Conservation (phyloP, 352 stramenopile species). For the Globisporangium viniferum region DNA sequence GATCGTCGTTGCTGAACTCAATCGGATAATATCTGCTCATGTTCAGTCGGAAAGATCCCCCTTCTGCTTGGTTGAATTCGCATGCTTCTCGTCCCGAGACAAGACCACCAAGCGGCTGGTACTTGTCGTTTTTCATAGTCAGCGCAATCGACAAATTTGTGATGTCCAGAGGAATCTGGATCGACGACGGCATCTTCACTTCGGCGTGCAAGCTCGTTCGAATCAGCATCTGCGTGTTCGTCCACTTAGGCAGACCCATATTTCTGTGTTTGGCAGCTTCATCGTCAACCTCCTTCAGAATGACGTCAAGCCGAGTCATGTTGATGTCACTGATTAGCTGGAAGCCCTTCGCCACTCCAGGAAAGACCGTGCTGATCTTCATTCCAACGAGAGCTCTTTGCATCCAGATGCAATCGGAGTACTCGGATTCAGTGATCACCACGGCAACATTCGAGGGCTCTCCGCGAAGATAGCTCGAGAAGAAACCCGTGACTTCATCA, state of each 20-base stretch:
- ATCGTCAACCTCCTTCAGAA: conserved; percentile 31
- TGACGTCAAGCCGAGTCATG: conserved; percentile 71
- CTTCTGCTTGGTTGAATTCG: conserved; percentile 57
- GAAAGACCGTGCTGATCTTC: conserved; percentile 60
- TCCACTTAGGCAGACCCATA: conserved; percentile 17
- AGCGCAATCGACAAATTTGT: conserved; percentile 62
- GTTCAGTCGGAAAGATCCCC: conserved; percentile 63
- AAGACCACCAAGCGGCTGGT: conserved; percentile 41
- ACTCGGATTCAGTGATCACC: conserved; percentile 45
- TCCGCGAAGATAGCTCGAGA: conserved; percentile 63
- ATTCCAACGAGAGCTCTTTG: conserved; percentile 54
- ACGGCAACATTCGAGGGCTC: conserved; percentile 54
- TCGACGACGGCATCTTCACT: conserved; percentile 70
- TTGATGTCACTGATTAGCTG: conserved; percentile 62
- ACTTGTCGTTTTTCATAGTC: conserved; percentile 40
- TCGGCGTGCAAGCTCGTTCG: conserved; percentile 61
- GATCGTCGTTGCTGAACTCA: conserved; percentile 31
- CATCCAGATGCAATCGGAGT: conserved; percentile 60
- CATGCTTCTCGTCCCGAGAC: conserved; percentile 51
- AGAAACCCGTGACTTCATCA: conserved; percentile 49
- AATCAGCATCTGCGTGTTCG: conserved; percentile 72
- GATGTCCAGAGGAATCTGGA: conserved; percentile 65
- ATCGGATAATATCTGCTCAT: conserved; percentile 72
- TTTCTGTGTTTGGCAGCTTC: neutral
- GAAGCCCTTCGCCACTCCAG: conserved; percentile 52